Conservation (phyloP, 2,329 filamentous ascomycete species). For the Aspergillus uvarum region DNA sequence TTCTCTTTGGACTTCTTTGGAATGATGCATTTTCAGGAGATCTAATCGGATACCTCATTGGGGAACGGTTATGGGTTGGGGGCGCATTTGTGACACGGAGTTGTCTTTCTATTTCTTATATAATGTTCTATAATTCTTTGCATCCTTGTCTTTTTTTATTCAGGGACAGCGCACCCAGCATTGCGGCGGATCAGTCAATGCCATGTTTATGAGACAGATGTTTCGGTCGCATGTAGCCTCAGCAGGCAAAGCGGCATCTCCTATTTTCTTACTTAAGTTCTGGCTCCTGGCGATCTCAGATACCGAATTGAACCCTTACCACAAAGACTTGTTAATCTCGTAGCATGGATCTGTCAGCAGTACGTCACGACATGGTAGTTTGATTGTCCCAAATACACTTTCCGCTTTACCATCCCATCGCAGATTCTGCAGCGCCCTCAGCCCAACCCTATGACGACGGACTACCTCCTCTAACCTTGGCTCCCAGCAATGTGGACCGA, state of each 20-base stretch:
- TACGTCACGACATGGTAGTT: not conserved
- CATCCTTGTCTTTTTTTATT: slow-evolving; percentile 6
- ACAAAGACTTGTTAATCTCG: not conserved
- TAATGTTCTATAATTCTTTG: slow-evolving; percentile 15
- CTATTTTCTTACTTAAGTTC: slow-evolving; percentile 15
- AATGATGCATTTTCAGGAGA: slow-evolving; percentile 7
- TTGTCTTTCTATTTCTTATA: slow-evolving; percentile 13
- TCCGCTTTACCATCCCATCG: too few relatives aligned
- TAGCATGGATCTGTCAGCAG: not conserved
- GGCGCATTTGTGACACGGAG: slow-evolving; percentile 16
- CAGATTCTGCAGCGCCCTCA: not conserved
- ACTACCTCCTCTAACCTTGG: not conserved
- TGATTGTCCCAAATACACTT: not conserved
- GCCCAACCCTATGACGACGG: not conserved
- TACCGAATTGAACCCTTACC: not conserved
- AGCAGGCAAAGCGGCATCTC: slow-evolving; percentile 7
- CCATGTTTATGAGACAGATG: slow-evolving; percentile 17
- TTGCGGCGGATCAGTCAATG: slow-evolving; percentile 2
- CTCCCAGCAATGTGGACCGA: not conserved
- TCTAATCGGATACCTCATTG: slow-evolving; percentile 20
- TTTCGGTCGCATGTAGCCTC: slow-evolving; percentile 9
- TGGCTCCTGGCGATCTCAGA: slow-evolving; percentile 22
- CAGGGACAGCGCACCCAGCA: slow-evolving; percentile 6
- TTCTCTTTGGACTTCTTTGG: not conserved
- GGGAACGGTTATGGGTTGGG: slow-evolving; percentile 14